Percentiles rank a stretch among this genome's conserved stretches.
phyloP scores from a whole-genome alignment of 345 rosid genomes.

The Cardamine resedifolia region DNA sequence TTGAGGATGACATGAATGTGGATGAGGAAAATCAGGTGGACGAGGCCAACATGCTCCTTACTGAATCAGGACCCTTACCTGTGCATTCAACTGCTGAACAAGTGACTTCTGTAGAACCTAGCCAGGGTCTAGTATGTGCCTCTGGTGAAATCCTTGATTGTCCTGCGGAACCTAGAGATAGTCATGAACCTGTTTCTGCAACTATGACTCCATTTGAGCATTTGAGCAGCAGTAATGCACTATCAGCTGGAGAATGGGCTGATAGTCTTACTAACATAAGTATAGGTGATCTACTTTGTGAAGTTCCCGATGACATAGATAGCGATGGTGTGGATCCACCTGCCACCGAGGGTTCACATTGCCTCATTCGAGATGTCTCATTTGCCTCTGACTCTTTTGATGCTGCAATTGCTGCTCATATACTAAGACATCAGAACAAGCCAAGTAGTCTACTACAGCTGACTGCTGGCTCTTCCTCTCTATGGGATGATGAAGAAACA shows the following conservation, averaged over 20 bases:
- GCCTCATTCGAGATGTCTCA: constrained; percentile 58
- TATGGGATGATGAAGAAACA: constrained; percentile 98
- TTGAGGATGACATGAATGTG: constrained; percentile 41
- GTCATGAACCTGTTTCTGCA: constrained; percentile 29
- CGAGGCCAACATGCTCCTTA: constrained; percentile 26
- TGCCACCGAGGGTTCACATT: constrained; percentile 46
- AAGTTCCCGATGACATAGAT: constrained; percentile 54
- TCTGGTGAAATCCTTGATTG: constrained; percentile 38
- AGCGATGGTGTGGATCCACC: constrained; percentile 43
- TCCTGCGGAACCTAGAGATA: constrained; percentile 32
- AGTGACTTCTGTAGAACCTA: constrained; percentile 37
- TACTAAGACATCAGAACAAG: constrained; percentile 74
- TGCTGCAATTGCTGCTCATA: constrained; percentile 98
- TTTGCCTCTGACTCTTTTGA: constrained; percentile 96
- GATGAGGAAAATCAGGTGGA: constrained; percentile 38
- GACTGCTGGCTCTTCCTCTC: constrained; percentile 56
- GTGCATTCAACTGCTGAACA: constrained; percentile 42
- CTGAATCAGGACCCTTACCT: constrained; percentile 39
- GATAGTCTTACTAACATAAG: constrained; percentile 94
- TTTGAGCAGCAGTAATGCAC: constrained; percentile 39
- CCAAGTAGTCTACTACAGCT: constrained; percentile 41
- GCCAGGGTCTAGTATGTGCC: constrained; percentile 36
- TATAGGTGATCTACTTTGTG: constrained; percentile 86
- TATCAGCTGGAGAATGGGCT: constrained; percentile 90
- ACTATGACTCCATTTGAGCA: constrained; percentile 34